These are phyloP conservation scores for Cryptococcus sp. DNA, from an alignment of 1,284 basidiomycete species.

Conservation along the genomic window DNA sequence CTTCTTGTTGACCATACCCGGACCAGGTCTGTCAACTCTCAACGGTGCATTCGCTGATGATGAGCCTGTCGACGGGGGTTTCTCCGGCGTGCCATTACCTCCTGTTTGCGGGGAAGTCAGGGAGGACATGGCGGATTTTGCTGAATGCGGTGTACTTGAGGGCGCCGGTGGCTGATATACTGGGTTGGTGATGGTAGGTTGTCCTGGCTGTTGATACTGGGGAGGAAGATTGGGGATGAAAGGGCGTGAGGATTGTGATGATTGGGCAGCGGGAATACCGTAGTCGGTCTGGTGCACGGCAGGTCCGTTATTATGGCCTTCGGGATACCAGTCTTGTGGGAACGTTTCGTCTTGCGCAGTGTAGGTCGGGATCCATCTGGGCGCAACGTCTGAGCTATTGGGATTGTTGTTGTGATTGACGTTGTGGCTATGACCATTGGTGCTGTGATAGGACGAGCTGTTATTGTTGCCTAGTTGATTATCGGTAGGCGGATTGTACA, in stretches of 20 bases:
- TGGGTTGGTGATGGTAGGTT: no score
- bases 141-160: not conserved
- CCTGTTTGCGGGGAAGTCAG: not conserved
- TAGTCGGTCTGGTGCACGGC: no score
- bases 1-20: constrained; percentile 19
- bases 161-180: not conserved
- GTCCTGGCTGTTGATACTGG: no score
- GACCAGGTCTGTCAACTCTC: not conserved
- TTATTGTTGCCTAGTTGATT: no score
- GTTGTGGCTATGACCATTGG: no score
- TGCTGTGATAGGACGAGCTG: no score
- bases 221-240: not conserved
- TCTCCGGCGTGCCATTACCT: not conserved
- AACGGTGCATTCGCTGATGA: not conserved
- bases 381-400: not conserved
- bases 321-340: not conserved
- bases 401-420: no score
- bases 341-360: not conserved
- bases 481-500: no score
- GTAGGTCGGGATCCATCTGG: not conserved
- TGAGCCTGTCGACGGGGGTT: not conserved
- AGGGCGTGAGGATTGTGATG: not conserved
- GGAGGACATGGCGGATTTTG: not conserved
- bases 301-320: not conserved
- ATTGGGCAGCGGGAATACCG: no score